Base-by-base conservation (phyloP, 352 stramenopile genomes). In the Phytopythium oedochilum region DNA sequence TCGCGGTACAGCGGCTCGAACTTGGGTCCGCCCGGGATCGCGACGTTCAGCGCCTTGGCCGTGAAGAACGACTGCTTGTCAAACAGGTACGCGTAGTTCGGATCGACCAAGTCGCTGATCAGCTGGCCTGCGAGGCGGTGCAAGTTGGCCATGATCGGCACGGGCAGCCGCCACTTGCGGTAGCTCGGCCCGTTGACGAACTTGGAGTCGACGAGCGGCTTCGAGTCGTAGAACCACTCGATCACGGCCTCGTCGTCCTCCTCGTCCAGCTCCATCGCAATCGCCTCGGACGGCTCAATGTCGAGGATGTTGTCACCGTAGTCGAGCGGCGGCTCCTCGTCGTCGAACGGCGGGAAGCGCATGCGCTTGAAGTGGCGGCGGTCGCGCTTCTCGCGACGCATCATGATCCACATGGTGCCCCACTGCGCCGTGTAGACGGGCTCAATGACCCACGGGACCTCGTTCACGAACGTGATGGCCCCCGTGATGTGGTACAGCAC, bases 381-480 rank as follows among this genome's bases (percentile, higher is more conserved):
- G 70, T 99, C 98, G 40, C 97, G 81, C 73, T 99, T 99, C 71
- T 99, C 98, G 40, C 97, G 86, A 31, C 98, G 82, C 98, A 99
- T 99, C 96, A 99, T 99, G 64, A 99, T 97, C 98, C 98, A 99
- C 76, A 98, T 99, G 18, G 96, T 98, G 23, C 96, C 97, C 98
- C 98, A 99, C 64, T 99, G 98, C n/a, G 98, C 98, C 38, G 98
- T 93, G 78, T 99, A 99, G 8, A 99, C 87, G 0, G 97, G 97
- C 83, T 99, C 98, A 61, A 99, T 98, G 20, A 99, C 98, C 73
- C 94, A 98, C 40, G 98, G 98, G 42, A 99, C 88, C 65, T 99
- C 97, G 73, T 99, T 99, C 44, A 99, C 97, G 71, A 99, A 99
- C 34, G 88, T 98, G 68, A 99, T 99, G 23, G 98, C 98, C 18